Evolutionary conservation across 441 rosid genomes (phyloP), one percentile per base, ranked within the genome.

Genomic region (Eruca vesicaria): DNA sequence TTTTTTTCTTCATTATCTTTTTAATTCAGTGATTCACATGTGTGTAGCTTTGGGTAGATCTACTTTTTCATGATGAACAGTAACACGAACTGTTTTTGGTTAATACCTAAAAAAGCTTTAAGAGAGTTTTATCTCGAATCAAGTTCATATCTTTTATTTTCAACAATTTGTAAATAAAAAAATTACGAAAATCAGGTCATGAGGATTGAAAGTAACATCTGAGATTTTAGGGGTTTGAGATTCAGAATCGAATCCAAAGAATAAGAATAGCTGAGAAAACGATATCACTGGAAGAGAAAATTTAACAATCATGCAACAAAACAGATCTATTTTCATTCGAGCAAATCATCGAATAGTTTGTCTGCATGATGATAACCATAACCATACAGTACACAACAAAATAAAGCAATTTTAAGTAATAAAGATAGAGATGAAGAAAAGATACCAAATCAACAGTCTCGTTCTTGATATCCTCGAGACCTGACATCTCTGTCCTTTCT

Each of bases 391-490:
- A n/a, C n/a, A 18, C 0, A 52, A 6, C 19, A 41, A 35, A 14
- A 41, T 4, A 14, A 15, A 23, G 20, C 11, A 15, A 62, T 26
- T 3, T 33, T 43, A 11, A 0, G 7, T 55, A 26, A 35, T 28
- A 23, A 56, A 11, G 32, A 23, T 23, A 12, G 11, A n/a, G 45
- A 19, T 5, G 1, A 55, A 75, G 58, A 20, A 29, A 4, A 0
- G 12, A 16, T 72, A 77, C 83, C 83, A 80, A 57, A 80, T 80
- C 83, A 77, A 80, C 83, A 35, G 81, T 73, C 73, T 80, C 83
- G 79, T 80, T 80, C 60, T 69, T 80, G 78, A 80, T 77, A 70
- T 65, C 81, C 56, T 80, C 83, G 76, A 80, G 83, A 80, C 78
- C 71, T 62, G 81, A 68, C 81, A 78, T 78, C 78, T 68, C 61